phyloP scores from a whole-genome alignment of 202 grass and related monocot genomes.

The Panicum virgatum region DNA sequence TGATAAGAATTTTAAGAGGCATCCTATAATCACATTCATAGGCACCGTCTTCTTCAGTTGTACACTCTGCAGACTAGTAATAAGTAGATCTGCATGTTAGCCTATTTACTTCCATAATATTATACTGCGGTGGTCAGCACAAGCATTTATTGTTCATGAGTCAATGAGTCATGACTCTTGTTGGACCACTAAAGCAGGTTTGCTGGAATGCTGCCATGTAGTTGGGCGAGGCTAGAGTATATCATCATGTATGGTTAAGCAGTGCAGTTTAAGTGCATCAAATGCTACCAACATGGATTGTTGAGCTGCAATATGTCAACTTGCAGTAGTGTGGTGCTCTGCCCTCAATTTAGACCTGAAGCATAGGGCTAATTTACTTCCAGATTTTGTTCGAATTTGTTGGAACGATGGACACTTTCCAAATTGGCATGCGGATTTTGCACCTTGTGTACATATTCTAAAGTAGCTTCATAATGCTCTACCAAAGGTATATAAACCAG shows the following conservation, averaged over 20 bases:
- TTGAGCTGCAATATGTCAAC: constrained; percentile 14
- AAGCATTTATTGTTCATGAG: constrained; percentile 20
- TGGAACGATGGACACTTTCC: background rate
- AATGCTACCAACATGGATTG: constrained; percentile 1
- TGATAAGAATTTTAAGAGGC: background rate
- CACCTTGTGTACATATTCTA: background rate
- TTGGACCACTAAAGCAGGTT: constrained; percentile 35
- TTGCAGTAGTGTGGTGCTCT: background rate
- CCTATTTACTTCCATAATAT: constrained; percentile 43
- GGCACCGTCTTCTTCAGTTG: background rate
- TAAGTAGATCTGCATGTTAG: constrained; percentile 20
- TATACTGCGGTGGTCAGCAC: background rate
- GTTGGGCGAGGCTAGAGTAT: background rate
- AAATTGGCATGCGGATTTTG: background rate
- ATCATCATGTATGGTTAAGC: background rate
- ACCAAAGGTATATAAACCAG: background rate
- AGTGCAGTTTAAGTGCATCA: constrained; percentile 17
- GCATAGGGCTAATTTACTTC: background rate
- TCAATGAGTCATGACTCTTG: background rate
- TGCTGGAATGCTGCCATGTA: constrained; percentile 27
- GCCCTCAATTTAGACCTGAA: background rate
- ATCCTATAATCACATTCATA: constrained; percentile 12
- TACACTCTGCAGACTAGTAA: background rate
- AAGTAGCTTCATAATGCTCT: background rate
- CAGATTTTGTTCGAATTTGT: background rate